Evolutionary conservation across 352 stramenopile species (phyloP), one percentile per base, ranked within the genome.

Genomic region (Globisporangium mamillatum): DNA sequence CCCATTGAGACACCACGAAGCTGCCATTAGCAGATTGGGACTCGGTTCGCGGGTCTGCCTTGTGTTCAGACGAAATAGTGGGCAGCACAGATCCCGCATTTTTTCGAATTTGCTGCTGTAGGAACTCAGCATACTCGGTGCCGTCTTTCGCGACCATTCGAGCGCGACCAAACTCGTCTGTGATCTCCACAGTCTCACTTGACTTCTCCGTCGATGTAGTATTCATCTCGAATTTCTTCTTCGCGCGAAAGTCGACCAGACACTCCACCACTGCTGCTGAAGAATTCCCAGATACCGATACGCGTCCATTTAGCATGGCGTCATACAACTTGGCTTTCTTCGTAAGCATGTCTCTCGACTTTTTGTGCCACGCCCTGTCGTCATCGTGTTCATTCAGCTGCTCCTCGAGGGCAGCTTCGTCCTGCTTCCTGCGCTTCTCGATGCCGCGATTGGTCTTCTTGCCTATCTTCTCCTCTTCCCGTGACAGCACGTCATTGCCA

Each of bases 1-100:
- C 87, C 87, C 87, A 95, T 53, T 93, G 87, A 10, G 87, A 93
- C 12, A 84, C 76, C 22, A 95, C 87, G 70, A 90, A 95, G 56
- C 85, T 89, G 25, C 84, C 78, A 3, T 63, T 27, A 22, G 16
- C 60, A 7, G 25, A 36, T 6, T 14, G 46, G 20, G 38, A 52
- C 22, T 56, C 55, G 29, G 22, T 16, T 25, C 22, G 61, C 2
- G 38, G 14, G 3, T 32, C 60, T 6, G 60, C 57, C 3, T 22
- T 34, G 22, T 68, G 54, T 18, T 32, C 55, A 48, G n/a, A 34
- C 27, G 14, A 3, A 38, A 59, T 4, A 38, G 1, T 14, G 16
- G 53, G 38, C 9, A 7, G 25, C 29, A 59, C 24, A 20, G 27
- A 7, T 9, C 38, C 36, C 25, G 61, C 67, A 68, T 16, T 56